These are phyloP conservation scores for Closterium sp. DNA, from an alignment of 139 green algal genomes.

Conservation along the genomic window DNA sequence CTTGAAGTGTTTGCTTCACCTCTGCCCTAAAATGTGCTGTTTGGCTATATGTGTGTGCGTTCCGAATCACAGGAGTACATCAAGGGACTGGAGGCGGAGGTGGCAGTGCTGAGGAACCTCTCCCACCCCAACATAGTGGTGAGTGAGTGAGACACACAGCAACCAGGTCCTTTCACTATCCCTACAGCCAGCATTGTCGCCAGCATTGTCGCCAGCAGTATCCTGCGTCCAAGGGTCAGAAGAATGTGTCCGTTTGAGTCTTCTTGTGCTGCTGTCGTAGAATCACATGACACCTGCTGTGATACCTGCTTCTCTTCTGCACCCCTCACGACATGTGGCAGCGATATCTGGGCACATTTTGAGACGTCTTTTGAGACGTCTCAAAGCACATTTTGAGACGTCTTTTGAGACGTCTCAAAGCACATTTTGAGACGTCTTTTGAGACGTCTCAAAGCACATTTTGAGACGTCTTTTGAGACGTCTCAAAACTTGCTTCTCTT, in stretches of 20 bases:
- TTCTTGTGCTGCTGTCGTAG: not conserved
- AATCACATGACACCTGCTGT: not conserved
- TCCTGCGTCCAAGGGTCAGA: not conserved
- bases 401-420: too few relatives aligned
- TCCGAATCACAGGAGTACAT: slow-evolving; percentile 71
- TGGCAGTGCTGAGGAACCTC: slow-evolving; percentile 76
- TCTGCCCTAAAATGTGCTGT: too few relatives aligned
- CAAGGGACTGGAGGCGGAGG: slow-evolving; percentile 77
- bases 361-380: not conserved
- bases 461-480: not conserved
- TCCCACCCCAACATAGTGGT: slow-evolving; percentile 89
- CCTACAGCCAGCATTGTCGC: too few relatives aligned
- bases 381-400: too few relatives aligned
- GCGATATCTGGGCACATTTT: slow-evolving; percentile 52
- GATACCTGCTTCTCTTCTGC: not conserved
- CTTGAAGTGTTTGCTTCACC: too few relatives aligned
- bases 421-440: too few relatives aligned
- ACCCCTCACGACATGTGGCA: not conserved
- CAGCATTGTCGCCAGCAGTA: not conserved
- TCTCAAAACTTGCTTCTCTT: not conserved
- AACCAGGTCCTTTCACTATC: not conserved
- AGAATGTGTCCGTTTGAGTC: not conserved
- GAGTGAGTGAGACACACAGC: not conserved
- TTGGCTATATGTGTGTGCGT: too few relatives aligned
- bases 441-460: not conserved